Evolutionary conservation across 1,139 yeast genomes (phyloP).

Genomic region (Martiniozyma asiatica): DNA sequence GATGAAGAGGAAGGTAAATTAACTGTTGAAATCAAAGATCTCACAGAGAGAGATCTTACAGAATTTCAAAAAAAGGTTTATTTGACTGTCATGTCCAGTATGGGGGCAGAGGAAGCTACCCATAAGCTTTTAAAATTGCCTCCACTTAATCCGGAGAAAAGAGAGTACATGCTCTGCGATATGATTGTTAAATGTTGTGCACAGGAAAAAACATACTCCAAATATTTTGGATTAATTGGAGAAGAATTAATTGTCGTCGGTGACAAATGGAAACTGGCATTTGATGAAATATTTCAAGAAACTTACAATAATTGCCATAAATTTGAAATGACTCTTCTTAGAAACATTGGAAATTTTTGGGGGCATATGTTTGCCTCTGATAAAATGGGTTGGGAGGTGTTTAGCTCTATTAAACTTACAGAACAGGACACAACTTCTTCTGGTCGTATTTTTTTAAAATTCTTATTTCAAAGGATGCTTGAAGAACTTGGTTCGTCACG

Average conservation of each 20-base stretch:
- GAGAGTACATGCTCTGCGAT: constrained; percentile 43
- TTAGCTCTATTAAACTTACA: constrained; percentile 42
- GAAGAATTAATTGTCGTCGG: constrained; percentile 48
- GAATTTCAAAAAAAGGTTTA: constrained; percentile 67
- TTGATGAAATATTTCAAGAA: constrained; percentile 39
- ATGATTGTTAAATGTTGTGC: constrained; percentile 77
- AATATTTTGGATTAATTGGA: constrained; percentile 70
- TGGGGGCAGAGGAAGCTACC: constrained; percentile 88
- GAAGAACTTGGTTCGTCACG: constrained; percentile 59
- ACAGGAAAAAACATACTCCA: constrained; percentile 81
- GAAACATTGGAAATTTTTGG: constrained; percentile 78
- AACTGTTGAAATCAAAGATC: constrained; percentile 37
- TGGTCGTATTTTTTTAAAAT: constrained; percentile 70
- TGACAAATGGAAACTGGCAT: constrained; percentile 44
- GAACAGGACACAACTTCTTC: constrained; percentile 71
- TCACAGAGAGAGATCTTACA: constrained; percentile 55
- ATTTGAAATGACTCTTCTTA: constrained; percentile 57
- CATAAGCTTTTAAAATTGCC: constrained; percentile 59
- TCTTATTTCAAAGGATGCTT: constrained; percentile 67
- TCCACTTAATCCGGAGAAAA: constrained; percentile 24
- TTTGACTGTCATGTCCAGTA: constrained; percentile 78
- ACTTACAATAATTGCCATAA: constrained; percentile 52
- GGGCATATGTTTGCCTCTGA: constrained; percentile 76
- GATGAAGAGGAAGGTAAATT: constrained; percentile 10
- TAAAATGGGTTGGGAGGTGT: constrained; percentile 50